phyloP scores from a whole-genome alignment of 23 red algal species.

The Agarophyton chilense region DNA sequence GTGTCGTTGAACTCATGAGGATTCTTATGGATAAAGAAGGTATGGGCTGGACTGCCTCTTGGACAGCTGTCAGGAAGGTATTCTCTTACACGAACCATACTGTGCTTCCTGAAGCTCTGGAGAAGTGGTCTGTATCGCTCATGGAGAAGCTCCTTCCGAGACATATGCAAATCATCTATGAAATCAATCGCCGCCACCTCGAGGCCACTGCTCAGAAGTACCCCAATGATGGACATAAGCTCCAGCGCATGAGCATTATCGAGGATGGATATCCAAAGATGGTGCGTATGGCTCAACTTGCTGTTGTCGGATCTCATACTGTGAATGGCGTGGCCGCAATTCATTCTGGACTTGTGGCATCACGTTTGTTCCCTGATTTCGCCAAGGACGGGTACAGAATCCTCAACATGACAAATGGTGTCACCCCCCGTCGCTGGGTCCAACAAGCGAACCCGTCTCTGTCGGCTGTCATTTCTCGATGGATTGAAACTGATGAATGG shows the following conservation, averaged over 20 bases:
- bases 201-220: conserved; percentile 80
- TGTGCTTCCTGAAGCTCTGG: conserved; percentile 99
- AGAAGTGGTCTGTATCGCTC: conserved; percentile 96
- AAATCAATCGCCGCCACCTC: conserved; percentile 95
- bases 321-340: conserved; percentile 99
- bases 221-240: conserved; percentile 87
- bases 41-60: conserved; percentile 93
- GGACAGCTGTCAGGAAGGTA: conserved; percentile 84
- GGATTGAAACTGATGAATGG: conserved; percentile 99
- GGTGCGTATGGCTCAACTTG: conserved; percentile 99
- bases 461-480: conserved; percentile 88
- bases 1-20: conserved; percentile 96
- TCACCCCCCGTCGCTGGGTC: conserved; percentile 97
- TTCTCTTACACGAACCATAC: conserved; percentile 99
- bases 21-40: conserved; percentile 89
- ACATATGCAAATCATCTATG: conserved; percentile 99
- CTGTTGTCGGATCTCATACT: conserved; percentile 94
- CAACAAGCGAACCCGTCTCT: conserved; percentile 96
- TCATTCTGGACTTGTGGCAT: conserved; percentile 85
- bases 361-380: conserved; percentile 96
- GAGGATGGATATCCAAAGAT: conserved; percentile 98
- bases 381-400: conserved; percentile 81
- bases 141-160: conserved; percentile 98
- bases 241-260: conserved; percentile 96
- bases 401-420: conserved; percentile 99